Percentiles rank a stretch among this genome's conserved stretches.
Evolutionary conservation across 768 basidiomycete genomes (phyloP).

Genomic region (Xerocomellus chrysenteron): DNA sequence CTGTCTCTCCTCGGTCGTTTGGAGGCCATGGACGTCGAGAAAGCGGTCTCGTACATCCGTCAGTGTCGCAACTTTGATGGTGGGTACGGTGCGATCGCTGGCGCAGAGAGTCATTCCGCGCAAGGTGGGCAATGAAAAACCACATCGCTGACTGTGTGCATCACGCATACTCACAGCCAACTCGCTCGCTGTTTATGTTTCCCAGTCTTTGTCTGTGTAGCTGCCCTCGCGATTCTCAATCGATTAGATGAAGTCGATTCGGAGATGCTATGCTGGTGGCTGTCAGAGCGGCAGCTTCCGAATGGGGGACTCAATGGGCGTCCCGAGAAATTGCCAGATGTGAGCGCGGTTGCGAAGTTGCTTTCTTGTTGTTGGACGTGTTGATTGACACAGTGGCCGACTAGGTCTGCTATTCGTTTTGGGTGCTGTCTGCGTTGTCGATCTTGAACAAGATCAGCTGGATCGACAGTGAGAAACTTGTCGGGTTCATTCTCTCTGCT

Average conservation of each 20-base stretch:
- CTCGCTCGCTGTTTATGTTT: neutral
- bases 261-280: conserved; percentile 88
- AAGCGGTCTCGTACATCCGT: conserved; percentile 68
- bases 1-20: conserved; percentile 80
- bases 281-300: conserved; percentile 89
- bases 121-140: conserved; percentile 57
- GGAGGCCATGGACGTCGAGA: conserved; percentile 63
- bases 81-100: conserved; percentile 81
- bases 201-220: conserved; percentile 89
- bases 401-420: conserved; percentile 91
- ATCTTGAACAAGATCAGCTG: conserved; percentile 81
- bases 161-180: neutral
- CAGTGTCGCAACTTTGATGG: conserved; percentile 93
- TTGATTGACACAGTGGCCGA: neutral
- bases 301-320: conserved; percentile 94
- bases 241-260: conserved; percentile 75
- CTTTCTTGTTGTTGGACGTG: neutral
- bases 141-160: no score
- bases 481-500: conserved; percentile 81
- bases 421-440: conserved; percentile 87
- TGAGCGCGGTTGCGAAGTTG: conserved; percentile 38
- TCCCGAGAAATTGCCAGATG: conserved; percentile 98
- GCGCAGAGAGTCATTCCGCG: conserved; percentile 90
- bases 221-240: conserved; percentile 84
- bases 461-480: conserved; percentile 83